Conservation (phyloP, 169 alveolate species). For the Plasmodium malariae region DNA sequence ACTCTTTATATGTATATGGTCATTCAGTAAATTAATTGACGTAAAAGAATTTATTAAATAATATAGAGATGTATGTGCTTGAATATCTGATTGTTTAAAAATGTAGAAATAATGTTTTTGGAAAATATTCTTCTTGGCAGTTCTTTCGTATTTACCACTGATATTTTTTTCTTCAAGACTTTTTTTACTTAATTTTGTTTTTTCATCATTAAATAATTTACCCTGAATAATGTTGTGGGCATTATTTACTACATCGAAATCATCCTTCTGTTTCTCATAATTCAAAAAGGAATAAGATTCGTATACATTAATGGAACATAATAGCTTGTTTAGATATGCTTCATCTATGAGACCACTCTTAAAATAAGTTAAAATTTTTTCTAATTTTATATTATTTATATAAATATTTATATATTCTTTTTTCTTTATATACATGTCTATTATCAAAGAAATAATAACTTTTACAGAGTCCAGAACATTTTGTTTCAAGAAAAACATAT, state of each 20-base stretch:
- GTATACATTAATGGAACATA: not conserved
- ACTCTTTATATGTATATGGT: constrained; percentile 59
- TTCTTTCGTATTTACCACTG: not conserved
- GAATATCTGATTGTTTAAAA: constrained; percentile 66
- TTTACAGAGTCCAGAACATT: constrained; percentile 38
- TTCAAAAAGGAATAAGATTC: not conserved
- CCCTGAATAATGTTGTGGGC: not conserved
- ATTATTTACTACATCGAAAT: not conserved
- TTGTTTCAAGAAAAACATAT: constrained; percentile 25
- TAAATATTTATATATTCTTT: constrained; percentile 33
- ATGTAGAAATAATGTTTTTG: constrained; percentile 66
- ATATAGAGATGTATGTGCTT: constrained; percentile 48
- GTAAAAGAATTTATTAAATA: constrained; percentile 70
- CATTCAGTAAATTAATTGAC: constrained; percentile 35
- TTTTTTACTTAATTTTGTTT: not conserved
- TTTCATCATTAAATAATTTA: not conserved
- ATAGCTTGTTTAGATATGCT: not conserved
- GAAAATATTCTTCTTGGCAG: not conserved
- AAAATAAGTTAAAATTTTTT: constrained; percentile 6
- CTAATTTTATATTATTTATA: constrained; percentile 46
- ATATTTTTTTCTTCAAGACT: not conserved
- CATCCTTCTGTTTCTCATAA: not conserved
- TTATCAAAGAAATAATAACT: constrained; percentile 53
- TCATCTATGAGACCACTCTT: not conserved
- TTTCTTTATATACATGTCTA: constrained; percentile 60